Conservation (phyloP, 1,284 basidiomycete genomes). For the Athelia psychrophila region DNA sequence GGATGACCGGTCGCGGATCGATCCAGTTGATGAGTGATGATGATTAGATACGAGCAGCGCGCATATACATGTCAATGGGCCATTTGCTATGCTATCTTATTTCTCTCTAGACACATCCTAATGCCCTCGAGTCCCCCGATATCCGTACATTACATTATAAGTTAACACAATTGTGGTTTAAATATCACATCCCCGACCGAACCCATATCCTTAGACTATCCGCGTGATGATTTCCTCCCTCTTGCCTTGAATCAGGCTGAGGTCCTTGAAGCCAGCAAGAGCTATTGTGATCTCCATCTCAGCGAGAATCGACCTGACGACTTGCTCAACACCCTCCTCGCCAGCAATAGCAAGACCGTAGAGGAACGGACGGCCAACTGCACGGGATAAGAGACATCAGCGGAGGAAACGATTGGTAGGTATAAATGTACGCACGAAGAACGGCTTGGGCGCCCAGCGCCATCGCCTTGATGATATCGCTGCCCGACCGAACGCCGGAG, state of each 20-base stretch:
- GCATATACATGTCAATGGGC: no score
- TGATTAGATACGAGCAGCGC: no score
- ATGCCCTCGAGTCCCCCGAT: no score
- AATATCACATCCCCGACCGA: no score
- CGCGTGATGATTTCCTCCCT: conserved; percentile 37
- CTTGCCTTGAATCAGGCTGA: conserved; percentile 48
- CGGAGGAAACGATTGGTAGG: neutral
- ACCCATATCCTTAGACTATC: no score
- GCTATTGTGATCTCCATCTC: conserved; percentile 60
- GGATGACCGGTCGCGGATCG: conserved; percentile 1
- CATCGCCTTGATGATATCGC: conserved; percentile 76
- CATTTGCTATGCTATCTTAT: no score
- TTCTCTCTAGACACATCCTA: no score
- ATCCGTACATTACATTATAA: no score
- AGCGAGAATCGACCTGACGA: conserved; percentile 57
- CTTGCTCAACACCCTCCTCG: conserved; percentile 63
- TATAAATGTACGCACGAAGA: conserved; percentile 43
- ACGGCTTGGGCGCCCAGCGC: conserved; percentile 68
- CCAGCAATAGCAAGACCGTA: conserved; percentile 64
- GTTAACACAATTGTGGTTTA: no score
- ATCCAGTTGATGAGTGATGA: neutral
- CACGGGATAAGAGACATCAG: conserved; percentile 13
- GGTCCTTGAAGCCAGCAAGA: conserved; percentile 41
- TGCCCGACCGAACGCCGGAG: conserved; percentile 74
- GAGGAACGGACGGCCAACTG: conserved; percentile 58